Base-by-base conservation (phyloP, 495 filamentous ascomycete species). In the Umbilicaria muhlenbergii region DNA sequence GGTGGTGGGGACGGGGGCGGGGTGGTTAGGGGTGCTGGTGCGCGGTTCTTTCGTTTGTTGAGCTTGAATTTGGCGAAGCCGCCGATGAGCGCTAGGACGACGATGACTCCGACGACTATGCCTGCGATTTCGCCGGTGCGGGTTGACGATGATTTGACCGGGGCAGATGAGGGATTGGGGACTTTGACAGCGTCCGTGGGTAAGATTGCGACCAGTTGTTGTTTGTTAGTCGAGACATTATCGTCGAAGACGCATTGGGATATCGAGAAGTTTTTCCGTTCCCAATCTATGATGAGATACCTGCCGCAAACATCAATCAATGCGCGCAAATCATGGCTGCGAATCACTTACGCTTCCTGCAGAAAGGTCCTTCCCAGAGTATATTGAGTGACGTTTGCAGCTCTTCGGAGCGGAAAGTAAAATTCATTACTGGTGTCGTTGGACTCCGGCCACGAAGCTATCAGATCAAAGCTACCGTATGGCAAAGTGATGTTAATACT, bases 351-450 rank as follows among this genome's bases (percentile, higher is more conserved):
- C 34, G 73, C 65, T 61, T 76, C 74, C 52, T 78, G 74, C 13
- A 77, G 53, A 42, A 78, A 77, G 11, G 64, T 63, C 19, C 73
- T 58, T 4, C 74, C 74, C 2, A 78, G 59, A 0, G 66, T 71
- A 51, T 71, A 76, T 45, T 76, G 73, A 0, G 56, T 61, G 11
- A 63, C 56, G 46, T 75, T 68, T 19, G 53, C 54, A 11, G 66
- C 69, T 18, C 67, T 55, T 38, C 63, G 63, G 11, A 78, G 53
- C 0, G 74, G 72, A 43, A 77, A 78, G 46, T 76, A 78, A 21
- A 51, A 51, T 4, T 56, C 58, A 5, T 42, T 51, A 19, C 58
- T 56, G 0, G 55, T 39, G 14, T 69, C 47, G 28, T 44, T 39
- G 18, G 39, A 21, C 35, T 35, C 40, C 14, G 46, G 50, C 19